Evolutionary conservation across 192 early-diverging fungal species (phyloP).

Genomic region (Coemansia pectinata): DNA sequence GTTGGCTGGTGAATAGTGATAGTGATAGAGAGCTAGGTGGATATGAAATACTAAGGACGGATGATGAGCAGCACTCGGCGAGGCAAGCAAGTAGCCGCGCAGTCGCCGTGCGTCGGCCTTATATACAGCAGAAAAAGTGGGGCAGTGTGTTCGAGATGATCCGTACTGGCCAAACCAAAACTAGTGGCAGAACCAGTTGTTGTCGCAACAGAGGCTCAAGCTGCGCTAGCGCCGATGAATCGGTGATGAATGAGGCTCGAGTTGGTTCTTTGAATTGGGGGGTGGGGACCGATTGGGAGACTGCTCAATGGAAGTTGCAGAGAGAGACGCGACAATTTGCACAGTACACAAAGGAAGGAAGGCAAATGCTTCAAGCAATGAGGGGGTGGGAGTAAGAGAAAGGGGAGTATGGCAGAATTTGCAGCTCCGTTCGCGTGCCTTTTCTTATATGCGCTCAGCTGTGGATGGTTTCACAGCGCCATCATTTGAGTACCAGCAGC

Average conservation of each 20-base stretch:
- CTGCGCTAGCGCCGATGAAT: not conserved
- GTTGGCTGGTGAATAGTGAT: no score
- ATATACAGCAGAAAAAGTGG: not conserved
- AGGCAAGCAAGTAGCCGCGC: not conserved
- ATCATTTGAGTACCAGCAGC: not conserved
- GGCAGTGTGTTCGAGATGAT: not conserved
- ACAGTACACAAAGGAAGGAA: not conserved
- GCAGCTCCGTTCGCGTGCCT: not conserved
- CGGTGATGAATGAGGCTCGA: not conserved
- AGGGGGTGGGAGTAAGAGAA: not conserved
- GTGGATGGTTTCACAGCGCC: not conserved
- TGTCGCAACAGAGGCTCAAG: conserved; percentile 1
- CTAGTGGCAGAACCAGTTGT: not conserved
- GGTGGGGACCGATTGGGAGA: conserved; percentile 2
- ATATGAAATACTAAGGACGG: not conserved
- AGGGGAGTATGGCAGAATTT: not conserved
- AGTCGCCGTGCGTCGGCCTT: not conserved
- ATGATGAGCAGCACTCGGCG: not conserved
- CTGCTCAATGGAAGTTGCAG: not conserved
- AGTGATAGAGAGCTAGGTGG: not conserved
- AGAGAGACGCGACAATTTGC: not conserved
- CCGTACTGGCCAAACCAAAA: not conserved
- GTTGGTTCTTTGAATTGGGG: not conserved
- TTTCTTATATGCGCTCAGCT: not conserved
- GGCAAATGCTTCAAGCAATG: not conserved